These are phyloP conservation scores for Alliaria petiolata DNA, from an alignment of 345 rosid genomes.

Conservation along the genomic window DNA sequence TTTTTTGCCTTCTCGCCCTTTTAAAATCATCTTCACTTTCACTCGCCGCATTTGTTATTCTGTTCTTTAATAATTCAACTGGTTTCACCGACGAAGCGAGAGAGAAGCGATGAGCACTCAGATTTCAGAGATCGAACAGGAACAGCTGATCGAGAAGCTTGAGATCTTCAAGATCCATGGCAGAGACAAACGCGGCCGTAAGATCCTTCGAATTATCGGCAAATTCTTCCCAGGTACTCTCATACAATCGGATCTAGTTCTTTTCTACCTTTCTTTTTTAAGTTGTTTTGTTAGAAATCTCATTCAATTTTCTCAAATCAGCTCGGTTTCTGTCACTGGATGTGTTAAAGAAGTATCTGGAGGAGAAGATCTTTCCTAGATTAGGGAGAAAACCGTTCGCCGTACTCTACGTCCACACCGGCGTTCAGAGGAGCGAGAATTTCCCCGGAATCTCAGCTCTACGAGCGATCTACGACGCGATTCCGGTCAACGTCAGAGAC, in stretches of 20 bases:
- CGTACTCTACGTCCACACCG: conserved; percentile 64
- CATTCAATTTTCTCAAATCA: conserved; percentile 1
- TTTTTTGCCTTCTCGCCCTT: neutral
- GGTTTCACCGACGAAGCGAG: neutral
- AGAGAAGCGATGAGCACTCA: conserved; percentile 15
- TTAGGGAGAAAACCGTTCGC: conserved; percentile 52
- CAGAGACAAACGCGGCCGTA: conserved; percentile 62
- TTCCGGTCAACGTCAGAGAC: conserved; percentile 53
- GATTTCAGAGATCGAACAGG: conserved; percentile 40
- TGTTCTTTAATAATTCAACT: neutral
- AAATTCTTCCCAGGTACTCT: conserved; percentile 56
- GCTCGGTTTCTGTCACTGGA: conserved; percentile 50
- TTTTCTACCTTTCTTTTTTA: too few relatives aligned
- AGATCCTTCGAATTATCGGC: conserved; percentile 56
- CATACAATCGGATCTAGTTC: neutral
- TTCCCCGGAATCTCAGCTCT: conserved; percentile 64
- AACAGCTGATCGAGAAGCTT: conserved; percentile 48
- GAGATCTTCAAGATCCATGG: conserved; percentile 72
- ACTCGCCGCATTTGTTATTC: neutral
- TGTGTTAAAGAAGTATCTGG: conserved; percentile 50
- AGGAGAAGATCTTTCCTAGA: conserved; percentile 50
- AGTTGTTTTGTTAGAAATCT: neutral
- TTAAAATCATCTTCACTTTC: conserved; percentile 11
- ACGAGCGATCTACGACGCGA: conserved; percentile 63
- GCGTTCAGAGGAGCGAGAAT: conserved; percentile 65